A percentile compares a stretch with the other conserved stretches of the same genome.
These are phyloP conservation scores for Oropetium thomaeum DNA, from an alignment of 176 grass and related monocot species.

Conservation along the genomic window DNA sequence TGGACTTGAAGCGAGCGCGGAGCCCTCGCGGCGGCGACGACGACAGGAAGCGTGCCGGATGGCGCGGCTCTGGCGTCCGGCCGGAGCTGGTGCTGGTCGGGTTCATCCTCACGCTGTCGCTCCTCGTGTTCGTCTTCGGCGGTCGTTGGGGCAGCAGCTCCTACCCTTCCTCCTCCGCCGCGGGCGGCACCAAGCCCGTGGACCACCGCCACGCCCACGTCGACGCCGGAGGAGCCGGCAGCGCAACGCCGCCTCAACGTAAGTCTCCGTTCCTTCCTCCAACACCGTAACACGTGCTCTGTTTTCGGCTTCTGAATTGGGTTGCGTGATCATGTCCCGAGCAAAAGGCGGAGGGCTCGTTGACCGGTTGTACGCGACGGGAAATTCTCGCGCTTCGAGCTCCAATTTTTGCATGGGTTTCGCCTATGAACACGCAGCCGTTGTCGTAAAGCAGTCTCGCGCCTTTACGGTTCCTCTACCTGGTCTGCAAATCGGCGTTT, in stretches of 20 bases:
- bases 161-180: not conserved
- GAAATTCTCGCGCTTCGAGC: not conserved
- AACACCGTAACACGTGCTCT: not conserved
- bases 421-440: slow-evolving; percentile 13
- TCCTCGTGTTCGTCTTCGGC: slow-evolving; percentile 51
- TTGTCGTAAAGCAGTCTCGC: slow-evolving; percentile 14
- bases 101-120: slow-evolving; percentile 56
- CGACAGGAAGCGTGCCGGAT: slow-evolving; percentile 47
- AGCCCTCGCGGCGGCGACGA: slow-evolving; percentile 52
- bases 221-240: slow-evolving; percentile 16
- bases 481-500: not conserved
- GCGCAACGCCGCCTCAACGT: not conserved
- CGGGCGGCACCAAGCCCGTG: not conserved
- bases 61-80: slow-evolving; percentile 48
- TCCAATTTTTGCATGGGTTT: not conserved
- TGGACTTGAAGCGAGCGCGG: slow-evolving; percentile 70
- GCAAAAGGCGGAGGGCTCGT: not conserved
- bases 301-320: not conserved
- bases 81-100: slow-evolving; percentile 59
- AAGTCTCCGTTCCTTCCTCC: not conserved
- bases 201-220: not conserved
- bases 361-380: slow-evolving; percentile 23
- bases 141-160: slow-evolving; percentile 25
- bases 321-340: not conserved
- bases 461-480: not conserved